These are phyloP conservation scores for Somion occarium DNA, from an alignment of 1,284 basidiomycete genomes.

Conservation along the genomic window DNA sequence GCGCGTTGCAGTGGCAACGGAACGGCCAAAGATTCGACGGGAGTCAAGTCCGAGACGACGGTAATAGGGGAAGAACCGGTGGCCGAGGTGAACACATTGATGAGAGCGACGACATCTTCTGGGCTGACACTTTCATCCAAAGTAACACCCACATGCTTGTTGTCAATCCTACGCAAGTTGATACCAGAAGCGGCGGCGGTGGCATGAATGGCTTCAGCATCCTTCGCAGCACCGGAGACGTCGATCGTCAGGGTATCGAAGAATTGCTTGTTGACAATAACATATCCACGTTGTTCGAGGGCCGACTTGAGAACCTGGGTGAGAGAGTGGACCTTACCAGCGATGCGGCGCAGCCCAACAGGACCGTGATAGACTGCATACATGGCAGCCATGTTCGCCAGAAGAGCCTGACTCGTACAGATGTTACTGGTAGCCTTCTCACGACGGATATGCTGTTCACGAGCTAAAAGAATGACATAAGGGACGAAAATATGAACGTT, in stretches of 20 bases:
- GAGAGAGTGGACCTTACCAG: constrained; percentile 86
- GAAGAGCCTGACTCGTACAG: constrained; percentile 89
- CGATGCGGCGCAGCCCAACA: constrained; percentile 80
- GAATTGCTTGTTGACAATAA: constrained; percentile 60
- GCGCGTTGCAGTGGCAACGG: constrained; percentile 64
- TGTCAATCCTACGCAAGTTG: constrained; percentile 84
- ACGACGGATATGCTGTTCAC: constrained; percentile 94
- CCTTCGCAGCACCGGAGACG: constrained; percentile 54
- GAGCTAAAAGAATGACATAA: constrained; percentile 45
- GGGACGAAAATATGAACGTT: constrained; percentile 11
- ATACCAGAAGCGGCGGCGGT: constrained; percentile 66
- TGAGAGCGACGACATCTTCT: constrained; percentile 69
- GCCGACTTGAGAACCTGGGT: constrained; percentile 75
- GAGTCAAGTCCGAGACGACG: constrained; percentile 35
- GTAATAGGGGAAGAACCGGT: constrained; percentile 39
- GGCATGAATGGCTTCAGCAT: constrained; percentile 67
- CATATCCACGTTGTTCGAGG: constrained; percentile 74
- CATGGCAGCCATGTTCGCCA: constrained; percentile 98
- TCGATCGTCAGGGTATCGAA: constrained; percentile 96
- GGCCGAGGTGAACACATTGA: constrained; percentile 78
- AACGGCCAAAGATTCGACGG: constrained; percentile 38
- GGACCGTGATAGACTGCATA: constrained; percentile 98
- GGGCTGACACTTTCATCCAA: constrained; percentile 89
- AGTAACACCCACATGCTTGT: constrained; percentile 79
- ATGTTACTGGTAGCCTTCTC: constrained; percentile 96